Percentiles rank a stretch among this genome's conserved stretches.
Evolutionary conservation across 768 basidiomycete species (phyloP).

Genomic region (Postia placenta): DNA sequence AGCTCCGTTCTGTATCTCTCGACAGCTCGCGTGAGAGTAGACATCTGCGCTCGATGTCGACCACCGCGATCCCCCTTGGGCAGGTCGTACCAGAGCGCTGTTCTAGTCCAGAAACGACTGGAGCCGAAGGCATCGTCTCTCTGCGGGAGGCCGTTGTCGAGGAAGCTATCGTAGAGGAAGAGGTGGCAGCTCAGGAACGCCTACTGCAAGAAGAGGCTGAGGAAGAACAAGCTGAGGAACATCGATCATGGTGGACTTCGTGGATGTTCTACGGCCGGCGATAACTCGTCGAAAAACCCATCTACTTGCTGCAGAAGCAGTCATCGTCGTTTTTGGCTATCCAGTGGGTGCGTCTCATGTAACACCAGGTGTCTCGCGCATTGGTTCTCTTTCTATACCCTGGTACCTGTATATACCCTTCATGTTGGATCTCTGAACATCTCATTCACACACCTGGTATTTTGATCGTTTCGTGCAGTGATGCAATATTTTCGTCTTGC

Average conservation of each 20-base stretch:
- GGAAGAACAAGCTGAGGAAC: slow-evolving; percentile 36
- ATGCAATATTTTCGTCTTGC: too few species aligned
- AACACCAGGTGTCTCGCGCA: too few species aligned
- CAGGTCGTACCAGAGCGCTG: not conserved
- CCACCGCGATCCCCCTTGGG: not conserved
- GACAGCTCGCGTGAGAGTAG: not conserved
- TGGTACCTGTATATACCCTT: too few species aligned
- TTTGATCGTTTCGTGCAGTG: too few species aligned
- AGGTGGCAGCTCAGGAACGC: slow-evolving; percentile 46
- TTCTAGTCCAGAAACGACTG: not conserved
- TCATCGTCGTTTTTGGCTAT: too few species aligned
- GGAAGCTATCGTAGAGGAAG: slow-evolving; percentile 69
- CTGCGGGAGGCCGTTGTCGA: slow-evolving; percentile 58
- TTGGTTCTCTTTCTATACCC: too few species aligned
- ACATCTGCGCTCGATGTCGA: not conserved
- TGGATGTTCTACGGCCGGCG: slow-evolving; percentile 53
- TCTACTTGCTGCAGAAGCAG: too few species aligned
- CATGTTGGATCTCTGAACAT: too few species aligned
- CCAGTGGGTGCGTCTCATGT: too few species aligned
- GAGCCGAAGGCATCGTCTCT: slow-evolving; percentile 28
- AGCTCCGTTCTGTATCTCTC: not conserved
- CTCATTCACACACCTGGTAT: too few species aligned
- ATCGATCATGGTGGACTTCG: slow-evolving; percentile 55
- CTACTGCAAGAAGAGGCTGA: slow-evolving; percentile 51
- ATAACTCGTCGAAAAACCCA: too few species aligned